Evolutionary conservation across 768 basidiomycete species (phyloP).

Genomic region (Crassisporium funariophilum): DNA sequence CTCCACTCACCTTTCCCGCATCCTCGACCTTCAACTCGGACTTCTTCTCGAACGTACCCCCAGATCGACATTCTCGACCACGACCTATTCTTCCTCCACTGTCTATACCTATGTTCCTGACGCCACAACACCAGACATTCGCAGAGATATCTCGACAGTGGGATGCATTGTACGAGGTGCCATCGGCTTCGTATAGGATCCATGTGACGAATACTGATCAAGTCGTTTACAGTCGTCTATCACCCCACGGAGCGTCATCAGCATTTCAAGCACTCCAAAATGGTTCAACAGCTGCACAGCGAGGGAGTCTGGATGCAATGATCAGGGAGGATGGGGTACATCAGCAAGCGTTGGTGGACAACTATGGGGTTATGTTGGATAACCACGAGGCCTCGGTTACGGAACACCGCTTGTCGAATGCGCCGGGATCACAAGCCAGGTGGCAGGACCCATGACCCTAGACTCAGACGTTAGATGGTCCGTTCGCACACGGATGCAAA

Average conservation of each 20-base stretch:
- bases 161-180: slow-evolving; percentile 40
- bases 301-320: slow-evolving; percentile 10
- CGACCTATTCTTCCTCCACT: neutral
- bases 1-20: too few species aligned
- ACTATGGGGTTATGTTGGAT: slow-evolving; percentile 28
- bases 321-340: neutral
- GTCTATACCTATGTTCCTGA: neutral
- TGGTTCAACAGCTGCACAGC: neutral
- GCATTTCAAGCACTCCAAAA: slow-evolving; percentile 1
- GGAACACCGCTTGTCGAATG: slow-evolving; percentile 29
- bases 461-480: too few species aligned
- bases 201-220: slow-evolving; percentile 1
- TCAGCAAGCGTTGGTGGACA: neutral
- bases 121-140: slow-evolving; percentile 20
- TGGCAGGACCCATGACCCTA: slow-evolving; percentile 5
- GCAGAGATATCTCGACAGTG: slow-evolving; percentile 37
- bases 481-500: too few species aligned
- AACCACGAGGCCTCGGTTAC: slow-evolving; percentile 44
- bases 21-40: too few species aligned
- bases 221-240: neutral
- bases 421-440: slow-evolving; percentile 3
- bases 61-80: too few species aligned
- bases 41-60: too few species aligned
- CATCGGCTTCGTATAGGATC: slow-evolving; percentile 23
- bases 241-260: neutral